Conservation (phyloP, 345 rosid genomes). For the Populus ilicifolia region DNA sequence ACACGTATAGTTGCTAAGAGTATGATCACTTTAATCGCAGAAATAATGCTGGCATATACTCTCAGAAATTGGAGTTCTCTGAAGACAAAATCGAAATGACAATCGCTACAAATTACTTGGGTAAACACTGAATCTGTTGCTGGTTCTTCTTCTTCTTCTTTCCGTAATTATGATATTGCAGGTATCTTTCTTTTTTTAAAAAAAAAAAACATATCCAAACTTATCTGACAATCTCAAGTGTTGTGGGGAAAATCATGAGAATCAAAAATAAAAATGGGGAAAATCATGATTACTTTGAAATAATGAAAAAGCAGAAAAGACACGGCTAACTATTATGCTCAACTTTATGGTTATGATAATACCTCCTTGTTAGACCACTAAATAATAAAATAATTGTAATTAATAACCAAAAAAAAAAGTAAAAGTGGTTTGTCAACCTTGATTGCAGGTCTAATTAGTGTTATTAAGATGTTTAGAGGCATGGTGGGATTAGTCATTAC, state of each 20-base stretch:
- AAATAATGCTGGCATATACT: conserved; percentile 88
- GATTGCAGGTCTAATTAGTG: background rate
- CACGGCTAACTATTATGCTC: background rate
- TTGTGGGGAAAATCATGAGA: background rate
- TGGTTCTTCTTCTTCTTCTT: background rate
- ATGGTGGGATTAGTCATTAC: background rate
- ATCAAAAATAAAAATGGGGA: background rate
- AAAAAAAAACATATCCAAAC: background rate
- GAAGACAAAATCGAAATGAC: conserved; percentile 95
- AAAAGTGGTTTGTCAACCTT: background rate
- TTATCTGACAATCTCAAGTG: background rate
- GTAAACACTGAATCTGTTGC: conserved; percentile 29
- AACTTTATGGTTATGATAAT: background rate
- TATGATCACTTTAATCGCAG: conserved; percentile 35
- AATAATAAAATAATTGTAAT: background rate
- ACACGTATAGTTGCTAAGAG: background rate
- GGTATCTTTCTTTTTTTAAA: background rate
- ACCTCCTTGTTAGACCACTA: background rate
- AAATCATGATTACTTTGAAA: background rate
- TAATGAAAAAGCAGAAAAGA: background rate
- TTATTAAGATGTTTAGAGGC: background rate
- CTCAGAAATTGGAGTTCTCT: conserved; percentile 78
- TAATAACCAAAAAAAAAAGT: background rate
- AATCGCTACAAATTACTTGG: conserved; percentile 84
- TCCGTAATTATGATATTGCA: background rate